phyloP scores from a whole-genome alignment of 106 monocot genomes.

The Alisma plantagoaquatica region DNA sequence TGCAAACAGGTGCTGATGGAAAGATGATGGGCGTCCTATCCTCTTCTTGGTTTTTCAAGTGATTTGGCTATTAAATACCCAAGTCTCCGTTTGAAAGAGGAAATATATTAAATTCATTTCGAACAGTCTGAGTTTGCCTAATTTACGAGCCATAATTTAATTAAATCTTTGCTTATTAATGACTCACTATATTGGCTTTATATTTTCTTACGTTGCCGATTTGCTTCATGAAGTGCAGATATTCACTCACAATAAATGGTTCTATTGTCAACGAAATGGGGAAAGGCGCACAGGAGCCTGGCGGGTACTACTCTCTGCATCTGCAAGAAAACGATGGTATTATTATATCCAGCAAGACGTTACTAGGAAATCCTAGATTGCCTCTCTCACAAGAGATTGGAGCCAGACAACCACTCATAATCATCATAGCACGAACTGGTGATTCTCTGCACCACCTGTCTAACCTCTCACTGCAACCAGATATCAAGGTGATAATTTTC shows the following conservation, averaged over 20 bases:
- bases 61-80: too few relatives aligned
- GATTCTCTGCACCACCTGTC: constrained; percentile 32
- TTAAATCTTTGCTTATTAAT: too few relatives aligned
- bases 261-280: constrained; percentile 31
- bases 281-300: constrained; percentile 34
- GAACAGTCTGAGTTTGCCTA: too few relatives aligned
- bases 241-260: constrained; percentile 44
- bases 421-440: constrained; percentile 34
- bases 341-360: constrained; percentile 36
- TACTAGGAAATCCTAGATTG: constrained; percentile 20
- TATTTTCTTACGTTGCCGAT: too few relatives aligned
- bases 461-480: constrained; percentile 7
- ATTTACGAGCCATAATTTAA: too few relatives aligned
- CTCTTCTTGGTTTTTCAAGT: too few relatives aligned
- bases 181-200: too few relatives aligned
- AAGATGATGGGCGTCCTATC: too few relatives aligned
- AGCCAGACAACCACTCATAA: constrained; percentile 56
- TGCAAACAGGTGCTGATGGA: too few relatives aligned
- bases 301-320: constrained; percentile 75
- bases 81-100: too few relatives aligned
- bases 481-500: constrained; percentile 27
- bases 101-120: too few relatives aligned
- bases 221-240: constrained; percentile 50
- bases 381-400: constrained; percentile 58
- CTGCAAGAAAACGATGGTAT: constrained; percentile 78